Conservation (phyloP, 176 grass and related monocot species). For the Cenchrus americanus region DNA sequence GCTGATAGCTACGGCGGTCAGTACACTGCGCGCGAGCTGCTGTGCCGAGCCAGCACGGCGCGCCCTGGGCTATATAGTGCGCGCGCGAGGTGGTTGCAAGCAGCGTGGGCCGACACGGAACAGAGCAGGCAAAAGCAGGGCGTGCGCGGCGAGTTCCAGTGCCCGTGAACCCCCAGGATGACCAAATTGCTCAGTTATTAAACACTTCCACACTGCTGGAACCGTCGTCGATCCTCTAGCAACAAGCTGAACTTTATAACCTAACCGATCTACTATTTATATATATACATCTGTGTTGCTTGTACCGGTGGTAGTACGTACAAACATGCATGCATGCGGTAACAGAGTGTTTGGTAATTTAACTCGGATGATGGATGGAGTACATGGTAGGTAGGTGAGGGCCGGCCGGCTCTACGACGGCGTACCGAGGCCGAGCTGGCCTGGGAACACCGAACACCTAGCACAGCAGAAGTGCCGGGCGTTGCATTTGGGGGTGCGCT, state of each 20-base stretch:
- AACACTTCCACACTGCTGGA: constrained; percentile 24
- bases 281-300: no score
- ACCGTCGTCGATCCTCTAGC: no score
- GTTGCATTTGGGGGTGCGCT: no score
- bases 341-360: not conserved
- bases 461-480: no score
- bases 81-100: not conserved
- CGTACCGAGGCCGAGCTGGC: no score
- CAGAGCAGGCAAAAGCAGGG: not conserved
- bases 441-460: no score
- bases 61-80: constrained; percentile 16
- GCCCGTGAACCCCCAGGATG: not conserved
- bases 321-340: not conserved
- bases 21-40: not conserved
- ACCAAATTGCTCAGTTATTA: constrained; percentile 28
- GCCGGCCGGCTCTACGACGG: no score
- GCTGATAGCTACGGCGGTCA: not conserved
- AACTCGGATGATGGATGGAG: not conserved
- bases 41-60: not conserved
- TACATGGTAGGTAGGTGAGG: no score
- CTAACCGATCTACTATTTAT: no score
- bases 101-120: constrained; percentile 1
- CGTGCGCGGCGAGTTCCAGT: not conserved
- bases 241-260: no score
- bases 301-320: no score